Base-by-base conservation (phyloP, 768 basidiomycete genomes). In the Sporobolomyces pararoseus region DNA sequence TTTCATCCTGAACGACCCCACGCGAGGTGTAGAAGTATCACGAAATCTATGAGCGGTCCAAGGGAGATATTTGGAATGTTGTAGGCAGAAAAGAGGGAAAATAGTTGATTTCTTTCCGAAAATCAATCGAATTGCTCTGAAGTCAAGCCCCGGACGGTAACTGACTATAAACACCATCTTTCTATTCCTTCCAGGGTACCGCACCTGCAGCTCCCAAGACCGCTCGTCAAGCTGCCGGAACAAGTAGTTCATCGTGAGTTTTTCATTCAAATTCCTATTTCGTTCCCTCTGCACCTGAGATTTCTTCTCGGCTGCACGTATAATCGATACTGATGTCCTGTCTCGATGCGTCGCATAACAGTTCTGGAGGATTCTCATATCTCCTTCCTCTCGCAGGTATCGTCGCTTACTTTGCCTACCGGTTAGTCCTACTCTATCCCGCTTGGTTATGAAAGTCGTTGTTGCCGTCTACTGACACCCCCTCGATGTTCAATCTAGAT, bases 341-440 rank as follows among this genome's bases (percentile, higher is more conserved):
- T 47, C 46, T 23, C 21, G 12, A 35, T 54, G 7, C 49, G 39
- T 31, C n/a, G n/a, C n/a, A n/a, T n/a, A n/a, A 12, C 12, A 49
- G 57, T 10, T 42, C 37, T 1, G 66, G 50, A 76, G 89, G 88
- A 80, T 65, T 88, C 79, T 87, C 89, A 84, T 95, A 91, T 84
- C 86, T 93, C 77, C 77, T 91, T 29, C 93, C 93, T 62, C 84
- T 94, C 49, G 85, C 82, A 52, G 80, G 90, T 32, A 81, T 95
- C 53, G 89, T 85, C 71, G 92, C 84, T 57, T 94, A 91, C 86
- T 89, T 95, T 75, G 92, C 86, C 55, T 95, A 69, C 67, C 63
- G 59, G 71, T 68, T 7, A 39, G 71, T 57, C 6, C 21, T 50
- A 23, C 9, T 19, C 23, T 4, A 2, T 23, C 63, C 42, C 50